A percentile compares a stretch with the other conserved stretches of the same genome.
These are phyloP conservation scores for Paramecium pentaurelia DNA, from an alignment of 73 alveolate genomes.

Conservation along the genomic window DNA sequence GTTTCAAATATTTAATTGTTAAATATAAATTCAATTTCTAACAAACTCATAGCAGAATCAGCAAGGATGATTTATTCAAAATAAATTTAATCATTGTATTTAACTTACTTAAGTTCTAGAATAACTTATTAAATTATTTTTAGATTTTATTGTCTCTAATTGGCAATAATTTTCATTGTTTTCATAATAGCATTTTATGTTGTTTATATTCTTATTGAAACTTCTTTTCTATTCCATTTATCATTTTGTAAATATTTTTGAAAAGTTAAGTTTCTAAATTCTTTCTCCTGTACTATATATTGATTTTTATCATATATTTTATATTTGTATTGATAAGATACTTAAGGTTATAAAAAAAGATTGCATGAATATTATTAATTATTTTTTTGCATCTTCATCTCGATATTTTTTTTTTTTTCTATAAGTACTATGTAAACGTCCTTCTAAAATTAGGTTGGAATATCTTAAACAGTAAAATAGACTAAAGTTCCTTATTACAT, in stretches of 20 bases:
- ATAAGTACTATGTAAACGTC: too few species aligned
- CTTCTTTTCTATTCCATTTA: background rate
- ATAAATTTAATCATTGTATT: too few species aligned
- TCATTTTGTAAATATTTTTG: background rate
- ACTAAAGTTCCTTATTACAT: too few species aligned
- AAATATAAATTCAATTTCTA: background rate
- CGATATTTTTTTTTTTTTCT: too few species aligned
- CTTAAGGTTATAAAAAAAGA: background rate
- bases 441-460: too few species aligned
- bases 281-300: background rate
- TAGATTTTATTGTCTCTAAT: too few species aligned
- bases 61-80: background rate
- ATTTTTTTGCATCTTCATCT: background rate
- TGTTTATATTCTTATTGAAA: background rate
- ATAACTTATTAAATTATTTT: too few species aligned
- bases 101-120: background rate
- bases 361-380: too few species aligned
- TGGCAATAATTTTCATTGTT: background rate
- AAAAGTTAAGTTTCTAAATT: background rate
- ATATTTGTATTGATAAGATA: background rate
- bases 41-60: background rate
- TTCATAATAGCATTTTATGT: background rate
- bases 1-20: background rate
- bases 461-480: too few species aligned
- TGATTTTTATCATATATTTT: background rate